phyloP scores from a whole-genome alignment of 139 green algal species.

The Ettlia oleoabundans region DNA sequence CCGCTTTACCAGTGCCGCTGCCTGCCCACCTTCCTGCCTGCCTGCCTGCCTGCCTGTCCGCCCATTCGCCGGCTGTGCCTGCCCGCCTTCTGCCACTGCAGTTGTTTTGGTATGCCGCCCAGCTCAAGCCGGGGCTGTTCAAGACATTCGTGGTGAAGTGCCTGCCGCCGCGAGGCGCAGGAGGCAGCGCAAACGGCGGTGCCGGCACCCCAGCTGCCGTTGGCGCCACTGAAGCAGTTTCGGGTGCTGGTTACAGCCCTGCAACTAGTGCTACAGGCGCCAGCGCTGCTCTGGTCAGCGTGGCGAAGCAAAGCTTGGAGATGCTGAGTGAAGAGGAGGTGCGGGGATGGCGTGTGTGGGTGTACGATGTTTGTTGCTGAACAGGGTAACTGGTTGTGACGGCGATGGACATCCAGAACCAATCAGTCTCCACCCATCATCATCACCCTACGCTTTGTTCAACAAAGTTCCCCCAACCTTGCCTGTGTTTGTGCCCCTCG shows the following conservation, averaged over 20 bases:
- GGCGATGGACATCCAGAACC: background rate
- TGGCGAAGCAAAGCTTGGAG: background rate
- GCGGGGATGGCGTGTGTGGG: background rate
- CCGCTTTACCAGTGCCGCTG: too few species aligned
- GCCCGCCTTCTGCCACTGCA: background rate
- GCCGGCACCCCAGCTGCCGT: background rate
- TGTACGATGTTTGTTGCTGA: background rate
- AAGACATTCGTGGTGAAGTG: background rate
- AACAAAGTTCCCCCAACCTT: background rate
- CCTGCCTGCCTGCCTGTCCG: background rate
- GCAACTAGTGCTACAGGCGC: too few species aligned
- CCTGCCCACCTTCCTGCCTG: too few species aligned
- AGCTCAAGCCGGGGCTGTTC: background rate
- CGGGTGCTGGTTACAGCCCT: too few species aligned
- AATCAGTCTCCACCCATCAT: too few species aligned
- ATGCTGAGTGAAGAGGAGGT: background rate
- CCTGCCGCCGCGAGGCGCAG: background rate
- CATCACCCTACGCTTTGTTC: too few species aligned
- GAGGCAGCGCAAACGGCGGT: too few species aligned
- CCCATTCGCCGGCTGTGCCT: too few species aligned
- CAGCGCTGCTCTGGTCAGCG: too few species aligned
- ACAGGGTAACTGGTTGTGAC: background rate
- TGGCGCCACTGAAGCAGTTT: too few species aligned
- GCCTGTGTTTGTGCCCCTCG: background rate
- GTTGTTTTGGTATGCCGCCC: slow-evolving; percentile 2